Evolutionary conservation across 768 basidiomycete species (phyloP), one percentile per base, ranked within the genome.

Genomic region (Russula sp.): DNA sequence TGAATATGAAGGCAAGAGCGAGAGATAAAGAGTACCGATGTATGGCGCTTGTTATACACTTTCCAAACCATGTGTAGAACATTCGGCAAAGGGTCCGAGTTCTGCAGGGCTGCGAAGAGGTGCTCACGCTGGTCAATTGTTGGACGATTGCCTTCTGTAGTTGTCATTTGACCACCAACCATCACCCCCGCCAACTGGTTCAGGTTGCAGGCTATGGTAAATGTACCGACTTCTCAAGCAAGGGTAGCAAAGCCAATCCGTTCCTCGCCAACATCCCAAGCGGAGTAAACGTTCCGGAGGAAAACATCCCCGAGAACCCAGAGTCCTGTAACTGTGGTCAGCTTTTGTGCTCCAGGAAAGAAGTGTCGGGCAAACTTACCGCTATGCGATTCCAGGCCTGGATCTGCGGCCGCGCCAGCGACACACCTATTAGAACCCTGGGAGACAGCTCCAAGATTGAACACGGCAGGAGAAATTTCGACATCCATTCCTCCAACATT

Each of bases 261-360:
- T 38, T 0, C 2, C 2, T 42, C 8, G 6, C 48, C 39, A 20
- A 58, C 13, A 35, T 58, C 49, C n/a, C 25, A 58, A 8, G 41
- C 48, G 9, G 38, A 41, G 32, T 58, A 58, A 14, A 50, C 6
- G 2, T 51, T 51, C 20, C 7, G 58, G 7, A 58, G 41, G 49
- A 50, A 50, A 18, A 43, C 41, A 14, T 42, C 49, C 7, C 58
- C 58, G 13, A 58, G 7, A 35, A 58, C 10, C 58, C 58, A 58
- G 29, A 43, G 18, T 1, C 18, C 58, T 58, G 49, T 34, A 8
- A 8, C 14, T 7, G 7, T 5, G 7, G 22, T 47, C 22, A 38
- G 56, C 25, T 29, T 5, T 29, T n/a, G 25, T 29, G 10, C 16
- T 13, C 54, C 6, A 32, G 18, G 9, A 42, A 20, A 7, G n/a